phyloP scores from a whole-genome alignment of 2,329 filamentous ascomycete genomes.

The Paecilomyces niveus region DNA sequence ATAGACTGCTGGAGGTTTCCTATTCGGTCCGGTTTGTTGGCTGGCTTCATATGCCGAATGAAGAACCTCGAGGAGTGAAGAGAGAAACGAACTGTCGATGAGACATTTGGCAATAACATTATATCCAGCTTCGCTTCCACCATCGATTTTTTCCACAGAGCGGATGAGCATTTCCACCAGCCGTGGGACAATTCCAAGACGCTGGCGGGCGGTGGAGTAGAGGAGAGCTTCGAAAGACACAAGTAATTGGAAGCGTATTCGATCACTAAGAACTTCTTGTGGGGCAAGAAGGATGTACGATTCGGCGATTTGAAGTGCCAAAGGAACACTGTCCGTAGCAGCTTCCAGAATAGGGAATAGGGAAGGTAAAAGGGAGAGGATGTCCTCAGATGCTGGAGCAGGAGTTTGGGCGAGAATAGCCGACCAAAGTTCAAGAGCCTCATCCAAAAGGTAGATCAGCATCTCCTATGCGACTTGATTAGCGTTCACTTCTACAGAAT shows the following conservation, averaged over 20 bases:
- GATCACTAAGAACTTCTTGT: conserved; percentile 35
- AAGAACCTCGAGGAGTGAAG: conserved; percentile 58
- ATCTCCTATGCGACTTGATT: conserved; percentile 39
- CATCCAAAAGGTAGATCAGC: conserved; percentile 79
- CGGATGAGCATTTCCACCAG: conserved; percentile 60
- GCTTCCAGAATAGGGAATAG: conserved; percentile 61
- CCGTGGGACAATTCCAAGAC: conserved; percentile 34
- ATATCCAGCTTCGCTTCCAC: conserved; percentile 48
- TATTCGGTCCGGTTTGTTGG: conserved; percentile 75
- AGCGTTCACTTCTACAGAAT: conserved; percentile 2
- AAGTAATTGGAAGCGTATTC: conserved; percentile 29
- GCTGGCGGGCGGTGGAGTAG: conserved; percentile 29
- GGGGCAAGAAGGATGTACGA: conserved; percentile 63
- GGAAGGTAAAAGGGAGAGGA: conserved; percentile 57
- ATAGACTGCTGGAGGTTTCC: conserved; percentile 61
- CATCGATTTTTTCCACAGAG: conserved; percentile 55
- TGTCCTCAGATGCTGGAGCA: conserved; percentile 50
- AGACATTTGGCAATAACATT: conserved; percentile 60
- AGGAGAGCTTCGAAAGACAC: conserved; percentile 34
- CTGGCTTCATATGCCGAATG: conserved; percentile 64
- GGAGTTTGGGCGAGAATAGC: conserved; percentile 63
- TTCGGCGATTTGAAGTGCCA: conserved; percentile 59
- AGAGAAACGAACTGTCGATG: conserved; percentile 55
- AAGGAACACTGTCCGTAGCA: conserved; percentile 55
- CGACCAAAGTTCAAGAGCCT: conserved; percentile 84